These are phyloP conservation scores for Eragrostis curvula DNA, from an alignment of 176 grass and related monocot species.

Conservation along the genomic window DNA sequence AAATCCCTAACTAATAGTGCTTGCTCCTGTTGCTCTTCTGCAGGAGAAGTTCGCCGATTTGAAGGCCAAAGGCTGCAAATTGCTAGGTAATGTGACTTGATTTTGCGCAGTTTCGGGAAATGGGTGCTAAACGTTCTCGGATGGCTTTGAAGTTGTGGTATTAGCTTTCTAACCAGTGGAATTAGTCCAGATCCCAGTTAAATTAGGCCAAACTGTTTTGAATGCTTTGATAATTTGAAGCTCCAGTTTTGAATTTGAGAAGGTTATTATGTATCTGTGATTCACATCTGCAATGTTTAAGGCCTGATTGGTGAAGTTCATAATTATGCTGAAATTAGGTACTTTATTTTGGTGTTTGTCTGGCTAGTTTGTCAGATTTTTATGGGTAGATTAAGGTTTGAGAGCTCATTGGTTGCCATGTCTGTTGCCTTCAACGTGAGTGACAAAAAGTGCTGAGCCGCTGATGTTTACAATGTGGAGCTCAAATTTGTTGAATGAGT, in stretches of 20 bases:
- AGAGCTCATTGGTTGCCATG: background rate
- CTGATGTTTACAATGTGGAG: no score
- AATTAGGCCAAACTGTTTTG: background rate
- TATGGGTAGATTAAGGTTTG: slow-evolving; percentile 5
- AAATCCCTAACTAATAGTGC: slow-evolving; percentile 34
- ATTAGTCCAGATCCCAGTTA: slow-evolving; percentile 3
- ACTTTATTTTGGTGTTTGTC: background rate
- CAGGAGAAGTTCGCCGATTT: slow-evolving; percentile 93
- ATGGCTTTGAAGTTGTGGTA: no score
- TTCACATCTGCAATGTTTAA: background rate
- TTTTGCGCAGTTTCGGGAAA: background rate
- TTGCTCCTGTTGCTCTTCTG: slow-evolving; percentile 21
- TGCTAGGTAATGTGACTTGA: slow-evolving; percentile 64
- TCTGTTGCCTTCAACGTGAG: background rate
- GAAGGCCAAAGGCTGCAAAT: slow-evolving; percentile 73
- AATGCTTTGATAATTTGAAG: background rate
- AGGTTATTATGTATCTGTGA: background rate
- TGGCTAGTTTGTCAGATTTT: background rate
- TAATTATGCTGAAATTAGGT: background rate
- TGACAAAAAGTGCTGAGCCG: background rate
- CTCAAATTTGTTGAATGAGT: no score
- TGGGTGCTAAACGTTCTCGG: background rate
- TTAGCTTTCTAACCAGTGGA: background rate
- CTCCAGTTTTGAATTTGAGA: background rate
- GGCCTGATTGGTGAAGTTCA: background rate